phyloP scores from a whole-genome alignment of 208 protist genomes.

The Herpetomonas samuelpessoai region DNA sequence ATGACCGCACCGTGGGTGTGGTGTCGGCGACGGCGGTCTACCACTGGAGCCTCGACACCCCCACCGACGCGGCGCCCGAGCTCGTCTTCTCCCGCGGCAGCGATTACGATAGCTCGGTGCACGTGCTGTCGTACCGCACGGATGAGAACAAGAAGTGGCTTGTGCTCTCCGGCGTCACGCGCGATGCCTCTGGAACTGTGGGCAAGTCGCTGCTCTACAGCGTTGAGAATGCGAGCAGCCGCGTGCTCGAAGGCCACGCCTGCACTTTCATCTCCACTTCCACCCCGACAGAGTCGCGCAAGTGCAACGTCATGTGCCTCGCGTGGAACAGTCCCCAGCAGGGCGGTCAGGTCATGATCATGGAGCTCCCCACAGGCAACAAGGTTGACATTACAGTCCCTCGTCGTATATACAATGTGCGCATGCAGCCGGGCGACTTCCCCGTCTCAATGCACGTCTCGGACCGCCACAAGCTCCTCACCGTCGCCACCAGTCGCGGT shows the following conservation, averaged over 20 bases:
- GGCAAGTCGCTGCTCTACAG: constrained; percentile 98
- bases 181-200: constrained; percentile 79
- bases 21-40: constrained; percentile 96
- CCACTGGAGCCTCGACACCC: constrained; percentile 96
- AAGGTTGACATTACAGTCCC: constrained; percentile 76
- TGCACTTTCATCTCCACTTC: constrained; percentile 91
- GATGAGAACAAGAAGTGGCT: constrained; percentile 95
- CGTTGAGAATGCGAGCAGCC: constrained; percentile 93
- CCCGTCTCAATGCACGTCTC: constrained; percentile 96
- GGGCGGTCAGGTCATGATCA: constrained; percentile 87
- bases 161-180: constrained; percentile 94
- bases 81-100: constrained; percentile 96
- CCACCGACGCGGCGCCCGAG: constrained; percentile 84
- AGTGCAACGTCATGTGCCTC: constrained; percentile 95
- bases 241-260: constrained; percentile 97
- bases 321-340: constrained; percentile 86
- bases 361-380: constrained; percentile 82
- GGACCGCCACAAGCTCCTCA: constrained; percentile 96
- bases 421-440: constrained; percentile 94
- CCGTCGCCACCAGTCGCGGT: constrained; percentile 96
- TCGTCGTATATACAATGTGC: constrained; percentile 52
- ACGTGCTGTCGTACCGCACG: constrained; percentile 98
- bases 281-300: constrained; percentile 58
- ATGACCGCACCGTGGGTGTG: constrained; percentile 93
- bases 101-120: constrained; percentile 82